Percentiles rank a stretch among this genome's conserved stretches.
phyloP scores from a whole-genome alignment of 2,329 filamentous ascomycete genomes.

The Botryosphaeria dothidea region DNA sequence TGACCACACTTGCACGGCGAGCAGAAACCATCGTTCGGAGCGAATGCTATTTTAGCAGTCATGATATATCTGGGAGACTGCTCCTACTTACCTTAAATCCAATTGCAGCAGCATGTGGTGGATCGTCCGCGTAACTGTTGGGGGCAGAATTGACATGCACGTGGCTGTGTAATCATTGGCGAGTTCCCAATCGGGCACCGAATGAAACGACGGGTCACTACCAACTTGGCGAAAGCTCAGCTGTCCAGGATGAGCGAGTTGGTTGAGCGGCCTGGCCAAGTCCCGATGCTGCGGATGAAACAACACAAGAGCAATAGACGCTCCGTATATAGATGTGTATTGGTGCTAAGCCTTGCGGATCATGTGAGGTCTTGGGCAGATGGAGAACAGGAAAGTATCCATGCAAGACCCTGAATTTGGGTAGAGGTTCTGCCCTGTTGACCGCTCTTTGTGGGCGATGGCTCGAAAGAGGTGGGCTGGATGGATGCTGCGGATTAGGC shows the following conservation, averaged over 20 bases:
- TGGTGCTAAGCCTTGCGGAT: neutral
- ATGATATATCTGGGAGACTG: neutral
- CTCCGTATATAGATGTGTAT: neutral
- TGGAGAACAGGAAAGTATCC: neutral
- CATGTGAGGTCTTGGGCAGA: neutral
- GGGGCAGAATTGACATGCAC: neutral
- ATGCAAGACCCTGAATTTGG: neutral
- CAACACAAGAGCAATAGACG: neutral
- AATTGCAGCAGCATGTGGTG: neutral
- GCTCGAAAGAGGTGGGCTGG: neutral
- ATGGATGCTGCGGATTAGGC: neutral
- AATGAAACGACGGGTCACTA: neutral
- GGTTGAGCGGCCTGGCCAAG: neutral
- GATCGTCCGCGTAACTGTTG: neutral
- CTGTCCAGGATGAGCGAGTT: neutral
- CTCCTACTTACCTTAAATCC: neutral
- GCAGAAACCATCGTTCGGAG: no score
- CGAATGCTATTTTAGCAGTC: no score
- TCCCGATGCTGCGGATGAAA: neutral
- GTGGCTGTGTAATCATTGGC: slow-evolving; percentile 4
- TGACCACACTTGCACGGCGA: neutral
- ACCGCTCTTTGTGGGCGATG: neutral
- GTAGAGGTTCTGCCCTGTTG: no score
- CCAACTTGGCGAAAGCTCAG: neutral
- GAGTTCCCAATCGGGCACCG: neutral